A percentile compares a stretch with the other conserved stretches of the same genome.
Conservation (phyloP, 768 basidiomycete species). For the Boletus reticuloceps region DNA sequence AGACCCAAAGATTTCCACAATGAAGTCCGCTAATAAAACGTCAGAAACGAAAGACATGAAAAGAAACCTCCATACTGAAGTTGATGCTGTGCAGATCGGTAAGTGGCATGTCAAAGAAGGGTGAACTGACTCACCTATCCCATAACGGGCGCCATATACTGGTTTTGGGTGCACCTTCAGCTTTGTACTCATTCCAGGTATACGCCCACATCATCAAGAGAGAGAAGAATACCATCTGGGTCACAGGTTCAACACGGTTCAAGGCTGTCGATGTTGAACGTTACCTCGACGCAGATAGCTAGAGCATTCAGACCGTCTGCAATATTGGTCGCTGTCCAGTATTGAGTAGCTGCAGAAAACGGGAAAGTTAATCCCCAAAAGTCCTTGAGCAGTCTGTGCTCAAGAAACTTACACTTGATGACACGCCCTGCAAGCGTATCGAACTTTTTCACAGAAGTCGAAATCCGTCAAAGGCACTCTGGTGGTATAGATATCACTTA, state of each 20-base stretch:
- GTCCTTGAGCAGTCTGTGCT: background rate
- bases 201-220: conserved; percentile 84
- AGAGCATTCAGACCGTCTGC: conserved; percentile 82
- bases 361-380: background rate
- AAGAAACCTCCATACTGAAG: conserved; percentile 34
- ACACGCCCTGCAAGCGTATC: conserved; percentile 61
- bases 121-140: conserved; percentile 44
- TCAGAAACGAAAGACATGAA: conserved; percentile 4
- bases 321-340: conserved; percentile 84
- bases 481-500: conserved; percentile 32
- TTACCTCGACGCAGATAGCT: conserved; percentile 79
- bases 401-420: conserved; percentile 50
- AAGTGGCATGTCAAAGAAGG: background rate
- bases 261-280: background rate
- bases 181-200: conserved; percentile 62
- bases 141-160: conserved; percentile 67
- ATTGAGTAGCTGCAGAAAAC: conserved; percentile 52
- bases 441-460: conserved; percentile 46
- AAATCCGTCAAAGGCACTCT: background rate
- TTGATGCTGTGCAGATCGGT: conserved; percentile 38
- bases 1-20: conserved; percentile 61
- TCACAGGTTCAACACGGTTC: conserved; percentile 1
- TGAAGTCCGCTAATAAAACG: conserved; percentile 55
- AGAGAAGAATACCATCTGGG: conserved; percentile 82
- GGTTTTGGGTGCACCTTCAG: conserved; percentile 43